A percentile compares a stretch with the other conserved stretches of the same genome.
Conservation (phyloP, 495 filamentous ascomycete genomes). For the Thermochaetoides thermophila region DNA sequence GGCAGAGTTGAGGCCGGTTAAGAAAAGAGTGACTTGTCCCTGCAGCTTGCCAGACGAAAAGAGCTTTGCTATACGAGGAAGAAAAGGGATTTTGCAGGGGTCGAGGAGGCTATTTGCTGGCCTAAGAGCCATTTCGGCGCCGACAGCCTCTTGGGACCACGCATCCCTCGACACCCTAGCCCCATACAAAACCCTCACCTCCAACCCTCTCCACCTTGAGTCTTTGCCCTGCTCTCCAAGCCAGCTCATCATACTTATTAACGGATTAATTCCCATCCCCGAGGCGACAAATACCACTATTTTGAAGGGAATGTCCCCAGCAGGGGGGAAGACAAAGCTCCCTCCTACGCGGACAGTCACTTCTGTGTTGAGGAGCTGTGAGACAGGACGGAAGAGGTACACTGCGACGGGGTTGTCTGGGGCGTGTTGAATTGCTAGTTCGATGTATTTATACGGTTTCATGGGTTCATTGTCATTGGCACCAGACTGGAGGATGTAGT, state of each 20-base stretch:
- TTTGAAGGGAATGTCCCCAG: constrained; percentile 19
- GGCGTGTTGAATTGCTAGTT: constrained; percentile 18
- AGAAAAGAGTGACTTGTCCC: constrained; percentile 21
- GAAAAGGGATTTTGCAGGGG: constrained; percentile 36
- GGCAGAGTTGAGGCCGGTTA: too few relatives aligned
- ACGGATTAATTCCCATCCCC: constrained; percentile 70
- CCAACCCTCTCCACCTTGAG: background rate
- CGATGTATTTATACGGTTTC: constrained; percentile 4
- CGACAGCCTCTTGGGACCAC: too few relatives aligned
- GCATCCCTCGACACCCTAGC: constrained; percentile 23
- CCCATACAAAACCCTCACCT: constrained; percentile 22
- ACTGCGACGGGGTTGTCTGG: constrained; percentile 37
- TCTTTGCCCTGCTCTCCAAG: constrained; percentile 20
- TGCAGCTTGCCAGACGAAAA: constrained; percentile 16
- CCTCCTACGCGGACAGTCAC: constrained; percentile 62
- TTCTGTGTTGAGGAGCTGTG: constrained; percentile 38
- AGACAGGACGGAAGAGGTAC: constrained; percentile 44
- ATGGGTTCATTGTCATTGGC: constrained; percentile 34
- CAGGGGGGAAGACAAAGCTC: constrained; percentile 65
- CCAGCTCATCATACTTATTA: constrained; percentile 31
- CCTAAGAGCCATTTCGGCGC: too few relatives aligned
- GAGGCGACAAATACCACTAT: constrained; percentile 64
- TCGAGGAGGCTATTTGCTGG: too few relatives aligned
- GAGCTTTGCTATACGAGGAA: constrained; percentile 24
- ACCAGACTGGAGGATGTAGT: constrained; percentile 20